phyloP scores from a whole-genome alignment of 768 basidiomycete genomes.

The Hemileccinum rubropunctum region DNA sequence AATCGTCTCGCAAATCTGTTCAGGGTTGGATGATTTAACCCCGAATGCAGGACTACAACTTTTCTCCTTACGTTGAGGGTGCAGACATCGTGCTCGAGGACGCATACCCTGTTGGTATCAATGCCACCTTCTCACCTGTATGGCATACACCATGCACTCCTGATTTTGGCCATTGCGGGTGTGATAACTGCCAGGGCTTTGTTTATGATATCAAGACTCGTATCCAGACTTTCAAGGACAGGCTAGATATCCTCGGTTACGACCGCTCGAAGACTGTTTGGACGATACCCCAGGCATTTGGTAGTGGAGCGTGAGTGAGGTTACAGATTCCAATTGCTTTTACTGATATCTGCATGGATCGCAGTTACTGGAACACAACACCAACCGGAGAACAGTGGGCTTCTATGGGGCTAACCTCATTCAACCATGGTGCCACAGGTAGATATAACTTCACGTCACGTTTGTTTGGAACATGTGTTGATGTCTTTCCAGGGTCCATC shows the following conservation, averaged over 20 bases:
- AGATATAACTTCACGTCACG: background rate
- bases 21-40: background rate
- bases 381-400: conserved; percentile 30
- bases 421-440: conserved; percentile 28
- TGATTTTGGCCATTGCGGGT: conserved; percentile 75
- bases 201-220: conserved; percentile 64
- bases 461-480: background rate
- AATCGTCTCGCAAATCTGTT: background rate
- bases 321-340: too few species aligned
- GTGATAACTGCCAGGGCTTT: conserved; percentile 59
- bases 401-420: conserved; percentile 22
- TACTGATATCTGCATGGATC: background rate
- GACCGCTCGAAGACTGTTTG: conserved; percentile 66
- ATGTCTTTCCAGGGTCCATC: conserved; percentile 21
- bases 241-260: conserved; percentile 61
- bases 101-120: conserved; percentile 52
- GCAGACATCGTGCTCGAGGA: conserved; percentile 69
- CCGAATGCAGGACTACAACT: conserved; percentile 55
- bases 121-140: conserved; percentile 56
- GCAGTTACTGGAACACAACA: conserved; percentile 28
- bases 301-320: conserved; percentile 37
- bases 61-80: conserved; percentile 55
- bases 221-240: conserved; percentile 61
- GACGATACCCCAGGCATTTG: conserved; percentile 78
- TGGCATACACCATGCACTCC: conserved; percentile 61